Base-by-base conservation (phyloP, 805 yeast genomes). In the Ogataea wickerhamii region DNA sequence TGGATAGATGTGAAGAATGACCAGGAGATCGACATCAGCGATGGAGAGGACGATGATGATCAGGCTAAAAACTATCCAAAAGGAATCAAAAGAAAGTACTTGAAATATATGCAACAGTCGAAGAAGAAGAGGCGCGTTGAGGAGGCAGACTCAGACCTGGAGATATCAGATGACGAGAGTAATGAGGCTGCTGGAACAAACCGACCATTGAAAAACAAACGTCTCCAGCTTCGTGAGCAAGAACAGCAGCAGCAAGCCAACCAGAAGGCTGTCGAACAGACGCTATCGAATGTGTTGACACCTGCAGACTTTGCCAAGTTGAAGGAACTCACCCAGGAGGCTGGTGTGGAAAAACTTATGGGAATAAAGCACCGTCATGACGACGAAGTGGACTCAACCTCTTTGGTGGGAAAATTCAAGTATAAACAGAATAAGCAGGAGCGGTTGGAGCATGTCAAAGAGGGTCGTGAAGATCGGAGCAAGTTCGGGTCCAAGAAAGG, bases 291-390 rank as follows among this genome's bases (percentile, higher is more conserved):
- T 51, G 83, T 93, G 44, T 73, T 93, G 51, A 93, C 99, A 0
- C 98, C 99, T 17, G 97, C 98, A 1, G 99, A 93, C 68, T 93
- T 89, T 59, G 96, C 96, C 45, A 91, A 91, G 64, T 72, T 93
- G 53, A 91, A 91, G 55, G 96, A 93, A 63, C 74, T 93, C 52
- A 77, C 80, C 55, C 71, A 78, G 13, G 80, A 84, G 61, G 95
- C 96, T 4, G 96, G 96, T 49, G 73, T 89, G 34, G 85, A 85
- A 37, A 84, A 84, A 61, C 58, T 82, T 21, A 67, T 88, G 78
- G 89, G 91, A 28, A 51, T 47, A 25, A 67, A 67, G 33, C 59
- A 58, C 29, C 70, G 60, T 47, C 80, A 85, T 56, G 98, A 93
- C 62, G 97, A 91, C 35, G 71, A 74, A 36, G 95, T 93, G 45